Evolutionary conservation across 164 flowering plant species (phyloP).

Genomic region (Litsea cubeba): DNA sequence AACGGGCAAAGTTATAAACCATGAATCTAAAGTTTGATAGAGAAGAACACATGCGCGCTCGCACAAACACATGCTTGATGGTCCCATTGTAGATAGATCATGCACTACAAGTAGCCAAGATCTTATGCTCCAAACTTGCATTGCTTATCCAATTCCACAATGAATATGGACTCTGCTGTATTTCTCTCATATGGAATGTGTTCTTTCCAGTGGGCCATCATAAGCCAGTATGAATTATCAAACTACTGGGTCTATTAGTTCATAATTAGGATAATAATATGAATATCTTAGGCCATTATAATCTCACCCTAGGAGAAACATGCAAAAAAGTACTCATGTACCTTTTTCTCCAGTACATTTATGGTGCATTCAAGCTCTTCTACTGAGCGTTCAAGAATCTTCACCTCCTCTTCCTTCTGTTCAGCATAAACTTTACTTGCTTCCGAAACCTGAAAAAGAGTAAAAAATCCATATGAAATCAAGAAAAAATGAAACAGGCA

Average conservation of each 20-base stretch:
- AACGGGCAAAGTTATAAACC: not conserved
- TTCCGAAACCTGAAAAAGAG: conserved; percentile 52
- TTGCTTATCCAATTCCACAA: not conserved
- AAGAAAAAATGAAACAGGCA: not conserved
- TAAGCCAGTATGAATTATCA: not conserved
- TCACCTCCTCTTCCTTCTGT: conserved; percentile 90
- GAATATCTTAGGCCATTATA: not conserved
- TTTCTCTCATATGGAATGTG: not conserved
- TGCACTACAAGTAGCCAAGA: not conserved
- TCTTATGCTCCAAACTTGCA: not conserved
- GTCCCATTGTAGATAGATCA: not conserved
- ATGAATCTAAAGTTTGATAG: not conserved
- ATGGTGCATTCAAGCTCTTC: conserved; percentile 87
- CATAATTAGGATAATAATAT: not conserved
- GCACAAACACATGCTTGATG: not conserved
- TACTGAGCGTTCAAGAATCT: conserved; percentile 71
- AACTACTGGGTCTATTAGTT: not conserved
- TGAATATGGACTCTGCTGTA: not conserved
- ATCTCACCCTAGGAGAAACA: not conserved
- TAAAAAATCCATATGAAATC: not conserved
- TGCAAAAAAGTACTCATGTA: conserved; percentile 14
- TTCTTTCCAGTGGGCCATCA: not conserved
- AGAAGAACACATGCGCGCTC: not conserved
- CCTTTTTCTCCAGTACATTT: conserved; percentile 80
- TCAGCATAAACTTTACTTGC: conserved; percentile 76